Evolutionary conservation across 2,329 filamentous ascomycete species (phyloP).

Genomic region (Leptodontidium sp.): DNA sequence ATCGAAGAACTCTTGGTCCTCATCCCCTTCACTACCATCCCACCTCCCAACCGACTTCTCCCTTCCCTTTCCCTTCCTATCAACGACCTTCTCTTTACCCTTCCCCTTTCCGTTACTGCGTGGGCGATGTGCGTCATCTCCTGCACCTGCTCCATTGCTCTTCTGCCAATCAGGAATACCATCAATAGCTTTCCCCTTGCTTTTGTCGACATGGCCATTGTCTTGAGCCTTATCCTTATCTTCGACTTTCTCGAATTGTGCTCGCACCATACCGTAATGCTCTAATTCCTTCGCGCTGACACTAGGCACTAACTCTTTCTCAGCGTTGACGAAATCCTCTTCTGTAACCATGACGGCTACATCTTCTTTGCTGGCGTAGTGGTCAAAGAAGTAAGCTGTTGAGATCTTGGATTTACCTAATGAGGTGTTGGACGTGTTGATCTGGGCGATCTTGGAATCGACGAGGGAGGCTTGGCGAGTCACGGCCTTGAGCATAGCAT

Average conservation of each 20-base stretch:
- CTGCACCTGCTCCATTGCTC: slow-evolving; percentile 15
- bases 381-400: slow-evolving; percentile 96
- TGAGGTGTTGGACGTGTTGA: slow-evolving; percentile 61
- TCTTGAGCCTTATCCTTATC: slow-evolving; percentile 43
- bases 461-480: slow-evolving; percentile 87
- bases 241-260: slow-evolving; percentile 76
- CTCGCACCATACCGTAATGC: slow-evolving; percentile 88
- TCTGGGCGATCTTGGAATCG: slow-evolving; percentile 79
- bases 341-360: slow-evolving; percentile 88
- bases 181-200: slow-evolving; percentile 27
- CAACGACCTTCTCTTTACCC: slow-evolving; percentile 38
- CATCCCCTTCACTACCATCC: slow-evolving; percentile 47
- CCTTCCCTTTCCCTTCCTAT: slow-evolving; percentile 49
- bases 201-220: slow-evolving; percentile 27
- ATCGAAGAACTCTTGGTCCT: slow-evolving; percentile 42
- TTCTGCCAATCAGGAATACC: slow-evolving; percentile 24
- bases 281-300: slow-evolving; percentile 91
- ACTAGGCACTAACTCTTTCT: slow-evolving; percentile 87
- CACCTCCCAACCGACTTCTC: slow-evolving; percentile 47
- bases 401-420: slow-evolving; percentile 58
- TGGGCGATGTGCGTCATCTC: slow-evolving; percentile 15
- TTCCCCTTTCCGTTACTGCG: slow-evolving; percentile 38
- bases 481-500: slow-evolving; percentile 98
- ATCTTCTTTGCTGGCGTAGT: slow-evolving; percentile 83
- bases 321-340: slow-evolving; percentile 83